A percentile compares a stretch with the other conserved stretches of the same genome.
phyloP scores from a whole-genome alignment of 2,329 filamentous ascomycete species.

The Capronia epimyces region DNA sequence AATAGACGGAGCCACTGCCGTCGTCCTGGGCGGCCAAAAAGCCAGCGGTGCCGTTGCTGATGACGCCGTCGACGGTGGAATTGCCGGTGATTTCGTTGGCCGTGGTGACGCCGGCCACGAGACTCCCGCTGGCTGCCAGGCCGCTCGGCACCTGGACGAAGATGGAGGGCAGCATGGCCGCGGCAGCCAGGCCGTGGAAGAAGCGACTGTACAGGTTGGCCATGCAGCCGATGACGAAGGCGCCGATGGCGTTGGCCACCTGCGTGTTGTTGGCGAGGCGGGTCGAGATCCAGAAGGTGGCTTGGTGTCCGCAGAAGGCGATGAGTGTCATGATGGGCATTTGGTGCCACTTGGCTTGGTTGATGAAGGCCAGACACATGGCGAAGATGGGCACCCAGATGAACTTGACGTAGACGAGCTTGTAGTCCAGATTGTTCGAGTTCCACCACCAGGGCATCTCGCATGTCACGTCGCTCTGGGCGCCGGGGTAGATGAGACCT shows the following conservation, averaged over 20 bases:
- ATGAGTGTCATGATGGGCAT: slow-evolving; percentile 71
- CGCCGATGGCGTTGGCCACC: slow-evolving; percentile 71
- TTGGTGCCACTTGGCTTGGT: slow-evolving; percentile 75
- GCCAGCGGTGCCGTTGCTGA: slow-evolving; percentile 34
- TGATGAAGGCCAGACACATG: slow-evolving; percentile 68
- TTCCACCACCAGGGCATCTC: slow-evolving; percentile 18
- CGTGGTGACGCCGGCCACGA: slow-evolving; percentile 53
- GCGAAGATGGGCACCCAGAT: slow-evolving; percentile 70
- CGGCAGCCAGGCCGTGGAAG: slow-evolving; percentile 72
- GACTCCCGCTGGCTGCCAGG: slow-evolving; percentile 52
- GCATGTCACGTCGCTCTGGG: slow-evolving; percentile 22
- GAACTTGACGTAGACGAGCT: slow-evolving; percentile 49
- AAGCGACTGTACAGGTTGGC: slow-evolving; percentile 71
- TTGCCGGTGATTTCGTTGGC: slow-evolving; percentile 39
- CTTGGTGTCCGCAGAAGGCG: slow-evolving; percentile 65
- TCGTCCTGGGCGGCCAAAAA: slow-evolving; percentile 22
- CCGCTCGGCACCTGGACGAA: slow-evolving; percentile 63
- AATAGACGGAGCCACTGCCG: slow-evolving; percentile 22
- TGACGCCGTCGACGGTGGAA: slow-evolving; percentile 41
- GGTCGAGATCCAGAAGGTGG: slow-evolving; percentile 66
- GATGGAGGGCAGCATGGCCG: slow-evolving; percentile 79
- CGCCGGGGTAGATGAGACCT: slow-evolving; percentile 21
- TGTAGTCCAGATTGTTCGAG: slow-evolving; percentile 44
- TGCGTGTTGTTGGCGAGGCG: slow-evolving; percentile 66
- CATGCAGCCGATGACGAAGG: slow-evolving; percentile 67